Base-by-base conservation (phyloP, 352 stramenopile species). In the Sclerospora graminicola region DNA sequence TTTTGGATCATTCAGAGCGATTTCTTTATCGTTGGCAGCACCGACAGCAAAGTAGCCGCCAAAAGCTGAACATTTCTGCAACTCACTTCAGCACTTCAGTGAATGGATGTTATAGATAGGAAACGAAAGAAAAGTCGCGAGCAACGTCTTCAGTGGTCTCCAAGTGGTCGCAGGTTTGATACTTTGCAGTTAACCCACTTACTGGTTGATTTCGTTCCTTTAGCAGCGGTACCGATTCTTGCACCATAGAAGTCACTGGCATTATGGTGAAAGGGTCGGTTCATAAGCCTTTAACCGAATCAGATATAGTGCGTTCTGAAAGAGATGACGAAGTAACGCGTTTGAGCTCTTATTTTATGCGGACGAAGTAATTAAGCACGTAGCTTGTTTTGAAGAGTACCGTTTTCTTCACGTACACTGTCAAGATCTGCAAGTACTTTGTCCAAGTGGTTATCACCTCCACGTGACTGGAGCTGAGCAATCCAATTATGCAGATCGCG, bases 181-280 rank as follows among this genome's bases (percentile, higher is more conserved):
- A 70, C 93, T 34, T 69, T 81, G 4, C 83, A 92, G 56, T 94
- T n/a, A n/a, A n/a, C n/a, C n/a, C n/a, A n/a, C n/a, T n/a, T n/a
- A n/a, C n/a, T n/a, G n/a, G n/a, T n/a, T n/a, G n/a, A n/a, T n/a
- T n/a, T n/a, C n/a, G n/a, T n/a, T n/a, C n/a, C n/a, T n/a, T n/a
- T n/a, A n/a, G n/a, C n/a, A n/a, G n/a, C n/a, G n/a, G n/a, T n/a
- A n/a, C n/a, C n/a, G n/a, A n/a, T n/a, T n/a, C n/a, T n/a, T n/a
- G n/a, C n/a, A n/a, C n/a, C n/a, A n/a, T n/a, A n/a, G n/a, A n/a
- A n/a, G n/a, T n/a, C n/a, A n/a, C n/a, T n/a, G n/a, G n/a, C n/a
- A n/a, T n/a, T n/a, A n/a, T n/a, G n/a, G n/a, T n/a, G n/a, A n/a
- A n/a, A n/a, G n/a, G n/a, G n/a, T n/a, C n/a, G n/a, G 83, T 38